Conservation (phyloP, 2,329 filamentous ascomycete genomes). For the Calonectria multiphialidica region DNA sequence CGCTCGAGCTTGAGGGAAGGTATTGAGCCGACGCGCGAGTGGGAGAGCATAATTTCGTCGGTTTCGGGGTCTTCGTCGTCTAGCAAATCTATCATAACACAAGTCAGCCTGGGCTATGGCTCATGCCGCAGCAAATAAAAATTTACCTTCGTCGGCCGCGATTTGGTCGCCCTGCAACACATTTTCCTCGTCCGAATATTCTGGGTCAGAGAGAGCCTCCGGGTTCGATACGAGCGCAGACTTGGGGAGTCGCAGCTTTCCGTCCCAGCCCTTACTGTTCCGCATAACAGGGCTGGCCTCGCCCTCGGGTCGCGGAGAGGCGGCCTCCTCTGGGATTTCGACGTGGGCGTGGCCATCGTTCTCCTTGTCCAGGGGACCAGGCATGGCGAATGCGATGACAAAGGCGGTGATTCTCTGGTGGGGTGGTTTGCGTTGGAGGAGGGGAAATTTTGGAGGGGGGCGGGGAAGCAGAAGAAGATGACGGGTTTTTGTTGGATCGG, state of each 20-base stretch:
- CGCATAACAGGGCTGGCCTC: conserved; percentile 62
- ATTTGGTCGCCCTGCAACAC: conserved; percentile 80
- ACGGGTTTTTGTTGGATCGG: background rate
- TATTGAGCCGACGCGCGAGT: conserved; percentile 85
- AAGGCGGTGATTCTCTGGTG: conserved; percentile 15
- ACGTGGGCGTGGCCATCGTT: conserved; percentile 58
- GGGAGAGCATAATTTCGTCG: conserved; percentile 90
- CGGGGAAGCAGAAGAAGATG: conserved; percentile 3
- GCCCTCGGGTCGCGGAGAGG: conserved; percentile 53
- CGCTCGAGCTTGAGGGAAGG: conserved; percentile 83
- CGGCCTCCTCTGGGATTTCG: conserved; percentile 60
- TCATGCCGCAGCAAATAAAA: background rate
- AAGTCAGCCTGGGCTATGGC: background rate
- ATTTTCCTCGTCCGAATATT: conserved; percentile 82
- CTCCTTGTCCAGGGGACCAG: conserved; percentile 53
- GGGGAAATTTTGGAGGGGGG: conserved; percentile 2
- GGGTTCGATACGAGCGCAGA: conserved; percentile 75
- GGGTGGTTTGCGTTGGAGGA: conserved; percentile 30
- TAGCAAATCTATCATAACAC: conserved; percentile 62
- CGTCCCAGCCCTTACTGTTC: conserved; percentile 83
- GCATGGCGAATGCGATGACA: conserved; percentile 49
- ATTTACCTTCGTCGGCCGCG: conserved; percentile 81
- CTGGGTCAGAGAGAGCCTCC: conserved; percentile 85
- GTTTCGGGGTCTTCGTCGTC: conserved; percentile 71
- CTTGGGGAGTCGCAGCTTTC: conserved; percentile 81